Evolutionary conservation across 2,329 filamentous ascomycete species (phyloP).

Genomic region (Leptographium procerum): DNA sequence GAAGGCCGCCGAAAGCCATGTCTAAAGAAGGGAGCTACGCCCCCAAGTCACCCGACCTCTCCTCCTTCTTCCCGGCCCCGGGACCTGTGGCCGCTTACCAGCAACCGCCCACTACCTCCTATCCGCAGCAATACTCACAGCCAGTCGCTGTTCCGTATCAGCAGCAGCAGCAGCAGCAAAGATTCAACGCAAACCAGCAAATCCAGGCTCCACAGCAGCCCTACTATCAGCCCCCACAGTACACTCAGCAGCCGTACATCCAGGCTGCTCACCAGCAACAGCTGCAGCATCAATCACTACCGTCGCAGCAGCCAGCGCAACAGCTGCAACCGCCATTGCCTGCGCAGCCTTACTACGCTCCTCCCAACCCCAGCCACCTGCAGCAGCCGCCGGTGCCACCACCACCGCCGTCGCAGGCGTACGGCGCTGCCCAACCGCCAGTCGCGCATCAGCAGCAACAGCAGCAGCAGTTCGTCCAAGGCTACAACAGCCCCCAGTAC

Average conservation of each 20-base stretch:
- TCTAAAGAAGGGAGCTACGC: constrained; percentile 40
- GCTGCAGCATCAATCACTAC: neutral
- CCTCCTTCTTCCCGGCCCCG: constrained; percentile 36
- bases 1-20: constrained; percentile 27
- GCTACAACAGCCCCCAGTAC: constrained; percentile 3
- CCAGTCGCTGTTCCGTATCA: constrained; percentile 15
- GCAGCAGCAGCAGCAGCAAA: constrained; percentile 6
- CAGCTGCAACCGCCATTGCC: neutral
- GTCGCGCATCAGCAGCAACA: neutral
- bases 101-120: constrained; percentile 13
- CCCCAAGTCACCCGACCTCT: constrained; percentile 48
- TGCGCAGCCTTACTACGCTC: neutral
- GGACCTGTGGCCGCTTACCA: constrained; percentile 18
- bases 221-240: constrained; percentile 11
- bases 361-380: neutral
- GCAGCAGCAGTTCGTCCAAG: neutral
- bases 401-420: neutral
- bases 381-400: neutral
- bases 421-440: neutral
- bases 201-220: constrained; percentile 13
- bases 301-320: neutral
- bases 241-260: constrained; percentile 4
- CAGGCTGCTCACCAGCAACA: constrained; percentile 8
- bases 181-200: constrained; percentile 2
- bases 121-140: constrained; percentile 16